Evolutionary conservation across 2,329 filamentous ascomycete species (phyloP), one percentile per base, ranked within the genome.

Genomic region (Chalaropsis ovoidea): DNA sequence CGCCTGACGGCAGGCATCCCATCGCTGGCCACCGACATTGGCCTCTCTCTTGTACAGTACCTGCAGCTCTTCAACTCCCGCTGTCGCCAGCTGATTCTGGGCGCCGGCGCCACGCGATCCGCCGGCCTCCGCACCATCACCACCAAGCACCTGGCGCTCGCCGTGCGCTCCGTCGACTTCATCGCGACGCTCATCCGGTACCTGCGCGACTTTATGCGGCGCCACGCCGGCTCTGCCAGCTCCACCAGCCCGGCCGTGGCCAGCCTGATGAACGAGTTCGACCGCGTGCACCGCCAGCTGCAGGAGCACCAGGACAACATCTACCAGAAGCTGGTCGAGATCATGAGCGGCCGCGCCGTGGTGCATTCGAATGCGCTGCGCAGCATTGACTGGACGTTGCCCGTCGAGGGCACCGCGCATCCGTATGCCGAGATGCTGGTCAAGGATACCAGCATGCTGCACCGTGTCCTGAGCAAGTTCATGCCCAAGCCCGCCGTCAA

Each of bases 61-160:
- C 81, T 97, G 15, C 89, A 94, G 69, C 81, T 95, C 3, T 99
- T 97, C 80, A 96, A 99, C 75, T 96, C 91, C 1, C 87, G 94
- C 22, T 92, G 92, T 67, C 95, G 89, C n/a, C 94, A 99, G 73
- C 82, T 99, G 67, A 96, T 99, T 69, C 85, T 99, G 6, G 94
- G 94, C 0, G 94, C 94, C 1, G 94, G 94, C 3, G 94, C 94
- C 3, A 96, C 90, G 4, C 82, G 85, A 43, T 91, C 88, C 27
- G 94, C 92, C 0, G 93, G 93, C 0, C 79, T 99, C 22, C 96
- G 91, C 74, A 96, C 96, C 72, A 99, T 99, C 73, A 96, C 90
- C 0, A 96, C 94, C 0, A 94, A 94, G 71, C 93, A 99, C 75
- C 82, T 99, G 1, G 92, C 94, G 0, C 84, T 97, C 19, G 92